Evolutionary conservation across 2,329 filamentous ascomycete genomes (phyloP).

Genomic region (Chaetomiaceae sp.): DNA sequence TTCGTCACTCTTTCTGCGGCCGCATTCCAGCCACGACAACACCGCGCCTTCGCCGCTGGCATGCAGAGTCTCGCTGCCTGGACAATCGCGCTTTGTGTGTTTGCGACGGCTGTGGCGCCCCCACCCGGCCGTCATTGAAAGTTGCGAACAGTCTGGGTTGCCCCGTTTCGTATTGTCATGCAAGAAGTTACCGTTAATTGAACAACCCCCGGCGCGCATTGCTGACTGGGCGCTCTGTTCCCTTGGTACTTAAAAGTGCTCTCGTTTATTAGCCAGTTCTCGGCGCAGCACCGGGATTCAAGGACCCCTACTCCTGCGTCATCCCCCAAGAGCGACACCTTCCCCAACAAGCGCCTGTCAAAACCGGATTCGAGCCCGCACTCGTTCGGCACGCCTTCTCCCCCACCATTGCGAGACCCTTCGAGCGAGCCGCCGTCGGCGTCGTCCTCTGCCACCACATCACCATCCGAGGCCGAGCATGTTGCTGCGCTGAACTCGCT

Average conservation of each 20-base stretch:
- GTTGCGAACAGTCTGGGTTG: no score
- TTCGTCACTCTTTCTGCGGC: constrained; percentile 5
- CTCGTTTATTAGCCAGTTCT: constrained; percentile 83
- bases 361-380: constrained; percentile 28
- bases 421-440: constrained; percentile 17
- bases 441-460: constrained; percentile 25
- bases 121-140: no score
- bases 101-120: neutral
- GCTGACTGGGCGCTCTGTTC: no score
- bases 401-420: constrained; percentile 17
- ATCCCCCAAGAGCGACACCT: constrained; percentile 36
- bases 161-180: no score
- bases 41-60: constrained; percentile 3
- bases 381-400: constrained; percentile 18
- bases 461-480: constrained; percentile 33
- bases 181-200: no score
- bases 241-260: constrained; percentile 52
- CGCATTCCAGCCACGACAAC: neutral
- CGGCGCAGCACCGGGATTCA: constrained; percentile 41
- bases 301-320: constrained; percentile 39
- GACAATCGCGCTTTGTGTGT: constrained; percentile 3
- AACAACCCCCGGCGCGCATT: no score
- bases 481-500: constrained; percentile 30
- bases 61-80: constrained; percentile 8
- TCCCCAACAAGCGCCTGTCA: constrained; percentile 17